Evolutionary conservation across 257 asterid species (phyloP).

Genomic region (Primulina huaijiensis): DNA sequence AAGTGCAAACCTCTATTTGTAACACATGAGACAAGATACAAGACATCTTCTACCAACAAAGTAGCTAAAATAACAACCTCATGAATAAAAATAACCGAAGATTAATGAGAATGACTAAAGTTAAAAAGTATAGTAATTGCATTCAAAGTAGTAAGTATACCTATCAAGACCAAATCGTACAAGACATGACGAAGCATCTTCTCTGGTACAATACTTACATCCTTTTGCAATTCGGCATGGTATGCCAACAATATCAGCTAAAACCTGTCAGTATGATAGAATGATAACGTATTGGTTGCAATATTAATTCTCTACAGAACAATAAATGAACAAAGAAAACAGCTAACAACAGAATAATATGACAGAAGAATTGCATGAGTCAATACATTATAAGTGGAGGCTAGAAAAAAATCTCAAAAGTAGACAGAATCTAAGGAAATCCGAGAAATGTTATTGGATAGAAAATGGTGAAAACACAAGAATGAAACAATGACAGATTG

Average conservation of each 20-base stretch:
- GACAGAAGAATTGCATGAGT: background rate
- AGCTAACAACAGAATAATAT: background rate
- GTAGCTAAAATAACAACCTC: slow-evolving; percentile 18
- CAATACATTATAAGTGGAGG: background rate
- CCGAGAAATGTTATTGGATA: background rate
- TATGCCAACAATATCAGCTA: slow-evolving; percentile 85
- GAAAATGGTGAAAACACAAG: background rate
- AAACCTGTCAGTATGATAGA: slow-evolving; percentile 55
- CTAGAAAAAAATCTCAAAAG: background rate
- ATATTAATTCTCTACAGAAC: background rate
- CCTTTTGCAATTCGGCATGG: slow-evolving; percentile 98
- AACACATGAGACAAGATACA: background rate
- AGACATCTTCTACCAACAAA: slow-evolving; percentile 17
- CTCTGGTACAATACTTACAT: slow-evolving; percentile 74
- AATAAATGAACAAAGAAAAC: background rate
- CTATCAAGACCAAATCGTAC: slow-evolving; percentile 86
- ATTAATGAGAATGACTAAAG: slow-evolving; percentile 4
- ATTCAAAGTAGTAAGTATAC: slow-evolving; percentile 37
- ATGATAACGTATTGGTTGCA: slow-evolving; percentile 13
- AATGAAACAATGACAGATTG: no score
- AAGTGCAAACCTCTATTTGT: background rate
- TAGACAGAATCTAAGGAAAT: background rate
- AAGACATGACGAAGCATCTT: slow-evolving; percentile 91
- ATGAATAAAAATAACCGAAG: slow-evolving; percentile 13
- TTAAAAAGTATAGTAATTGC: slow-evolving; percentile 6